Percentiles rank a stretch among this genome's conserved stretches.
These are phyloP conservation scores for Purshia tridentata DNA, from an alignment of 306 rosid species.

Conservation along the genomic window DNA sequence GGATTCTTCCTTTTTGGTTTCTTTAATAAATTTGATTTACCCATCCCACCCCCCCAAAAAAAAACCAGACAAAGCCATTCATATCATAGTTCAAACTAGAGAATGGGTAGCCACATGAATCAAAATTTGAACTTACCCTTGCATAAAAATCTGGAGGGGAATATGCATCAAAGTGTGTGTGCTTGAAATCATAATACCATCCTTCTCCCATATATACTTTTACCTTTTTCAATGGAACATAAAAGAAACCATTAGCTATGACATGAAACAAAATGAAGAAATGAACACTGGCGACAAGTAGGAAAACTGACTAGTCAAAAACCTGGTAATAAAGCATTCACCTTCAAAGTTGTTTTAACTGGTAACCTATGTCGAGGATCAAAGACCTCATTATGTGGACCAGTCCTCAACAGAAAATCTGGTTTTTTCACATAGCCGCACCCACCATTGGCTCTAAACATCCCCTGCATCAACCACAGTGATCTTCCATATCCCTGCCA, in stretches of 20 bases:
- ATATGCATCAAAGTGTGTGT: constrained; percentile 81
- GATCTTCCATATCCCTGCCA: constrained; percentile 92
- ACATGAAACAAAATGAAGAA: constrained; percentile 5
- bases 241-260: constrained; percentile 26
- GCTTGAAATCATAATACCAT: constrained; percentile 81
- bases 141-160: constrained; percentile 98
- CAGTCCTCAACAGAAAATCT: constrained; percentile 54
- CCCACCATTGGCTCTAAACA: constrained; percentile 92
- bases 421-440: constrained; percentile 98
- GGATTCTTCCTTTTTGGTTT: background rate
- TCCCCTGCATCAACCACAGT: constrained; percentile 97
- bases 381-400: constrained; percentile 58
- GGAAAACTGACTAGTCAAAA: constrained; percentile 2
- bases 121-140: constrained; percentile 57
- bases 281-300: background rate
- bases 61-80: constrained; percentile 2
- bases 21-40: too few species aligned
- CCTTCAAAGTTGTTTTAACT: constrained; percentile 77
- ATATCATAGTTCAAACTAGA: background rate
- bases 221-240: constrained; percentile 49
- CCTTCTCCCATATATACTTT: constrained; percentile 97
- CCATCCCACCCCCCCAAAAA: background rate
- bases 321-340: constrained; percentile 26
- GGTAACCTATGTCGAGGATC: constrained; percentile 61
- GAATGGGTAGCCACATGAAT: background rate